phyloP scores from a whole-genome alignment of 2,329 filamentous ascomycete species.

The Ciborinia camelliae region DNA sequence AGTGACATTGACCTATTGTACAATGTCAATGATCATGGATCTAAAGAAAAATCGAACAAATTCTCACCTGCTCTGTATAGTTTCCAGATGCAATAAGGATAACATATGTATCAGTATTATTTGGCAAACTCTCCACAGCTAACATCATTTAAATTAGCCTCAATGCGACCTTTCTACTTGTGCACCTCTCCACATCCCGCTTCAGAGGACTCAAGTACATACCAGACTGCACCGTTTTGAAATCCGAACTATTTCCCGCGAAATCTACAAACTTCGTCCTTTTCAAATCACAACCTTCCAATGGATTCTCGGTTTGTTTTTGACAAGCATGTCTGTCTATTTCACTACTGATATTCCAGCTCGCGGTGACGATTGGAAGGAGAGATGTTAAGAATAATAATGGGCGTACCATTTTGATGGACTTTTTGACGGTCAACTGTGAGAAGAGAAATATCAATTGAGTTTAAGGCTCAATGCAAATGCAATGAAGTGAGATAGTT shows the following conservation, averaged over 20 bases:
- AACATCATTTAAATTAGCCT: slow-evolving; percentile 16
- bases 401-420: slow-evolving; percentile 8
- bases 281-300: slow-evolving; percentile 30
- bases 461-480: too few species aligned
- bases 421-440: neutral
- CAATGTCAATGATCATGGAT: slow-evolving; percentile 38
- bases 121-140: slow-evolving; percentile 32
- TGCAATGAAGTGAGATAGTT: neutral
- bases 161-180: neutral
- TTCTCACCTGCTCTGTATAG: slow-evolving; percentile 49
- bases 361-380: slow-evolving; percentile 18
- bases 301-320: slow-evolving; percentile 23
- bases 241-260: slow-evolving; percentile 22
- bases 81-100: slow-evolving; percentile 59
- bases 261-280: slow-evolving; percentile 29
- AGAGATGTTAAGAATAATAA: slow-evolving; percentile 11
- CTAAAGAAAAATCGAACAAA: neutral
- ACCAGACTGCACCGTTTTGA: slow-evolving; percentile 34
- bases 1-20: slow-evolving; percentile 58
- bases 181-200: neutral
- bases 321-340: slow-evolving; percentile 29
- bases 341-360: slow-evolving; percentile 31
- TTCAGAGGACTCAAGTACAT: neutral
- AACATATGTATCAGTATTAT: slow-evolving; percentile 40
- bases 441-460: neutral